Conservation (phyloP, 2,329 filamentous ascomycete genomes). For the Colletotrichum higginsianum region DNA sequence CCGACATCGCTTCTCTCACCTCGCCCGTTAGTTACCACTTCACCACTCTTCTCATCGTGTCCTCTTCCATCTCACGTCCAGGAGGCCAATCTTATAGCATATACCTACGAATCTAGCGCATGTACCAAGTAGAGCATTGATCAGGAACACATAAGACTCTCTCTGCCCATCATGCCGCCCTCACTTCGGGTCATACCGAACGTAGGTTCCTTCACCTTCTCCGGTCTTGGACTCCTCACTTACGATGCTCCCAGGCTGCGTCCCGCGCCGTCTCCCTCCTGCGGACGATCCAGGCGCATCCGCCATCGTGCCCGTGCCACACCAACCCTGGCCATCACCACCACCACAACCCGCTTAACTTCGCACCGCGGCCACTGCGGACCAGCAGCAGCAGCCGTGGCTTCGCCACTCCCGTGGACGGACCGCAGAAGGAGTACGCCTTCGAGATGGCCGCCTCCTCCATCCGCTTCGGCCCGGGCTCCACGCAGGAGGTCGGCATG, state of each 20-base stretch:
- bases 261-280: constrained; percentile 80
- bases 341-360: constrained; percentile 70
- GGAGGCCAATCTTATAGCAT: neutral
- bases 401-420: constrained; percentile 79
- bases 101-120: neutral
- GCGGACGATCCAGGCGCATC: constrained; percentile 91
- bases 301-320: constrained; percentile 92
- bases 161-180: constrained; percentile 37
- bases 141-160: neutral
- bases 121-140: neutral
- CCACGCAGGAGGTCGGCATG: constrained; percentile 97
- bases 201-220: constrained; percentile 42
- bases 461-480: constrained; percentile 93
- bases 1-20: constrained; percentile 36
- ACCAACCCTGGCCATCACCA: constrained; percentile 88
- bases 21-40: constrained; percentile 1
- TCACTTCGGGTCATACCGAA: constrained; percentile 49
- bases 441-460: constrained; percentile 98
- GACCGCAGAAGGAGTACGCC: constrained; percentile 85
- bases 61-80: neutral
- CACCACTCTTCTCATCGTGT: neutral
- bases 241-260: constrained; percentile 61
- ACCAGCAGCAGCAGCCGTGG: constrained; percentile 53
- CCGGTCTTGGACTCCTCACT: neutral
- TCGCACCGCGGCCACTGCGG: constrained; percentile 62